phyloP scores from a whole-genome alignment of 768 basidiomycete genomes.

The Psilocybe cyanescens region DNA sequence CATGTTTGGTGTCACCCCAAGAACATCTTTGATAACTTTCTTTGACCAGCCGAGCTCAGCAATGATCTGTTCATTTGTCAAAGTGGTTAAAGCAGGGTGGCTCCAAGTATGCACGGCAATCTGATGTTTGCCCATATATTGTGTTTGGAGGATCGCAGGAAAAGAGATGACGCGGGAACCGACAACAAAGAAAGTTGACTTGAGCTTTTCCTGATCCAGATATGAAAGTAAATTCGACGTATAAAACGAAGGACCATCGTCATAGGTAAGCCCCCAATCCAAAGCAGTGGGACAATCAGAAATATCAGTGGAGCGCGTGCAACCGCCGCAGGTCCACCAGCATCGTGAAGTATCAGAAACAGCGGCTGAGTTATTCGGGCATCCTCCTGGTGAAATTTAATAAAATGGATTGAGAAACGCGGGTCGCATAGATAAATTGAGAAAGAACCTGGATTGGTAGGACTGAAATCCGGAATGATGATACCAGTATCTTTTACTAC shows the following conservation, averaged over 20 bases:
- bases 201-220: slow-evolving; percentile 64
- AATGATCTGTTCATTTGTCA: slow-evolving; percentile 80
- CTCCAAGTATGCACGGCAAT: slow-evolving; percentile 74
- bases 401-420: not conserved
- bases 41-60: slow-evolving; percentile 89
- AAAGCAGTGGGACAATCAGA: slow-evolving; percentile 72
- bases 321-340: slow-evolving; percentile 86
- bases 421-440: slow-evolving; percentile 5
- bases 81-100: slow-evolving; percentile 72
- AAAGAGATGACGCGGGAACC: slow-evolving; percentile 79
- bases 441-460: slow-evolving; percentile 44
- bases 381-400: slow-evolving; percentile 45
- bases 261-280: slow-evolving; percentile 62
- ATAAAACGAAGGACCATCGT: slow-evolving; percentile 82
- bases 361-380: slow-evolving; percentile 61
- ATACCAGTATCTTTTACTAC: slow-evolving; percentile 59
- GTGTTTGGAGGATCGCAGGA: slow-evolving; percentile 68
- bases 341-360: slow-evolving; percentile 57
- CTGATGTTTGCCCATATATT: slow-evolving; percentile 83
- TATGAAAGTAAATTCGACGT: slow-evolving; percentile 77
- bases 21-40: slow-evolving; percentile 82
- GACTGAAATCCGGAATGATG: slow-evolving; percentile 55
- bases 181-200: slow-evolving; percentile 87
- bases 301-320: slow-evolving; percentile 68
- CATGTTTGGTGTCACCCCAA: slow-evolving; percentile 77